Conservation (phyloP, 1,284 basidiomycete species). For the Sporisorium scitamineum region DNA sequence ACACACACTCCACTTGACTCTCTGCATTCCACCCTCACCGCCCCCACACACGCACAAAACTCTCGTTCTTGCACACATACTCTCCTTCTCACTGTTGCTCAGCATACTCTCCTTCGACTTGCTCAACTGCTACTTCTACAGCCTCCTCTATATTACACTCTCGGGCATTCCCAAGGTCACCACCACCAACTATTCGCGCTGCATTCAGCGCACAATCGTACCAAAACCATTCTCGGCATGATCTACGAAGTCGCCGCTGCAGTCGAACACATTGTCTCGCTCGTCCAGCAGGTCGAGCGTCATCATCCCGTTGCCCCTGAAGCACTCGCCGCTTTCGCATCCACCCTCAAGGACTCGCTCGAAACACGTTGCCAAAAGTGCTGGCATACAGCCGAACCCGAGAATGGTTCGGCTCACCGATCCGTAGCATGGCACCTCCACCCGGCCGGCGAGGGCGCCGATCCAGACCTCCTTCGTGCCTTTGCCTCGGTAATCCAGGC, state of each 20-base stretch:
- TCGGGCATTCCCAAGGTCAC: neutral
- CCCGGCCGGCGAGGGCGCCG: constrained; percentile 51
- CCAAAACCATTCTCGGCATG: constrained; percentile 21
- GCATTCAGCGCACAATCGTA: neutral
- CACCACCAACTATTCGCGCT: neutral
- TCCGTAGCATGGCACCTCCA: constrained; percentile 56
- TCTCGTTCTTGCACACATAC: neutral
- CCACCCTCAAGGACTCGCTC: constrained; percentile 49
- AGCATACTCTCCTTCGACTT: neutral
- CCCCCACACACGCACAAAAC: too few species aligned
- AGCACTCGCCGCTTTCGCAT: constrained; percentile 31
- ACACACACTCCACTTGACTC: neutral
- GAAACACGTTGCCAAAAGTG: constrained; percentile 38
- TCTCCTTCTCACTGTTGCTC: neutral
- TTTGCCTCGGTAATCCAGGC: constrained; percentile 34
- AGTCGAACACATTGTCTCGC: constrained; percentile 40
- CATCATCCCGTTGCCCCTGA: constrained; percentile 16
- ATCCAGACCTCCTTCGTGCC: constrained; percentile 39
- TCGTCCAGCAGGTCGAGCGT: constrained; percentile 20
- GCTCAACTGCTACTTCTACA: neutral
- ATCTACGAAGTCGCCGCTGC: constrained; percentile 54
- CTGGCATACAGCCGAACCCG: constrained; percentile 38
- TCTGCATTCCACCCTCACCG: neutral
- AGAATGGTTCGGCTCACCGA: constrained; percentile 47
- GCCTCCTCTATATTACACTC: neutral